Conservation (phyloP, 1,284 basidiomycete genomes). For the Pisolithus thermaeus region DNA sequence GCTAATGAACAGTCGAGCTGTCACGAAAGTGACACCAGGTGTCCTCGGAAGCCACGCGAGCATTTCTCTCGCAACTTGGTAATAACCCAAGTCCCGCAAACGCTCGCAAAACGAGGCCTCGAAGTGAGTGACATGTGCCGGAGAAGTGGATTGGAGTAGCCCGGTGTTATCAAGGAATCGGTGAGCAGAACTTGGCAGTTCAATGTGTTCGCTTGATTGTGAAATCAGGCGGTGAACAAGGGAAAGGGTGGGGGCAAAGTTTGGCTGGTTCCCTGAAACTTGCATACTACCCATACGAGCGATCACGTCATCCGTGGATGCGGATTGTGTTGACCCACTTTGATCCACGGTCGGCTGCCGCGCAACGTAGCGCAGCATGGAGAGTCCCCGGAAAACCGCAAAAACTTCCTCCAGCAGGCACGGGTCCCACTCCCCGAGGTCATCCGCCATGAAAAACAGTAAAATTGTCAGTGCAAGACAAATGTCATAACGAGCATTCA, state of each 20-base stretch:
- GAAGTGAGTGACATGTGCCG: constrained; percentile 54
- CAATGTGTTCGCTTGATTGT: constrained; percentile 39
- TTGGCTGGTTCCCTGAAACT: constrained; percentile 47
- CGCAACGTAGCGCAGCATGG: constrained; percentile 57
- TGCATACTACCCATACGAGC: constrained; percentile 65
- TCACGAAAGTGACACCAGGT: constrained; percentile 70
- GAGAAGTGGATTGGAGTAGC: constrained; percentile 58
- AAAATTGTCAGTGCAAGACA: constrained; percentile 59
- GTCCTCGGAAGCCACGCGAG: constrained; percentile 72
- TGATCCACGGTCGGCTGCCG: constrained; percentile 52
- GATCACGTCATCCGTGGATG: constrained; percentile 57
- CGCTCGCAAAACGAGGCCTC: constrained; percentile 71
- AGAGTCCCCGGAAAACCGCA: constrained; percentile 69
- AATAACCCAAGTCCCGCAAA: constrained; percentile 62
- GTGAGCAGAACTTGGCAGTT: constrained; percentile 56
- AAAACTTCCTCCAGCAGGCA: constrained; percentile 66
- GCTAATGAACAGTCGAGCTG: constrained; percentile 62
- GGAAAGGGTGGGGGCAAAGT: constrained; percentile 55
- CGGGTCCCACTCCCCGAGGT: constrained; percentile 57
- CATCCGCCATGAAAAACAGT: constrained; percentile 65
- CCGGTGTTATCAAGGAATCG: constrained; percentile 62
- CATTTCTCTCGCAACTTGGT: constrained; percentile 56
- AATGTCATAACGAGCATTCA: constrained; percentile 69
- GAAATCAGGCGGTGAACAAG: constrained; percentile 65
- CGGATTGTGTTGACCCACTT: constrained; percentile 27